Conservation (phyloP, 345 rosid genomes). For the Durio zibethinus region DNA sequence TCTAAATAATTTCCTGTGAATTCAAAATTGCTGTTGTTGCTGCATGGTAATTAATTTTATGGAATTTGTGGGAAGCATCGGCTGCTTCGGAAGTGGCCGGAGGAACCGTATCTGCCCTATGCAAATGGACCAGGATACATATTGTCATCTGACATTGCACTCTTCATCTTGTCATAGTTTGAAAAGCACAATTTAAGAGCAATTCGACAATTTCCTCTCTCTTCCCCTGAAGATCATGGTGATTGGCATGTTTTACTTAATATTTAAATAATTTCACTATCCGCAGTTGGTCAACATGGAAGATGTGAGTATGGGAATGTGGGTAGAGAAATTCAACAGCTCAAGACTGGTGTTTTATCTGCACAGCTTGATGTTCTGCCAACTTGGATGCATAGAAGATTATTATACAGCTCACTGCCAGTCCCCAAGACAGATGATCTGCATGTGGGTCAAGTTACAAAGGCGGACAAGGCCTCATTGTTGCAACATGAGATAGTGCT, state of each 20-base stretch:
- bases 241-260: neutral
- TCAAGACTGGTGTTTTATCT: constrained; percentile 53
- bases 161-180: constrained; percentile 64
- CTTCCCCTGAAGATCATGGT: neutral
- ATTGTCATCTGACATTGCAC: constrained; percentile 69
- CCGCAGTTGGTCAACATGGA: constrained; percentile 95
- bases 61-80: neutral
- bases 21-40: neutral
- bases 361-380: too few species aligned
- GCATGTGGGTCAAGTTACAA: too few species aligned
- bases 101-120: constrained; percentile 88
- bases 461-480: too few species aligned
- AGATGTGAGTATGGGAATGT: constrained; percentile 97
- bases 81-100: constrained; percentile 80
- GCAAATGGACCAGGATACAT: constrained; percentile 96
- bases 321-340: constrained; percentile 88
- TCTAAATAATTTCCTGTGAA: too few species aligned
- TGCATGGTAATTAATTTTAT: neutral
- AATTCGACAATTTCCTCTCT: constrained; percentile 15
- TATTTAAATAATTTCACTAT: neutral
- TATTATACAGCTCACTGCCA: too few species aligned
- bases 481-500: constrained; percentile 72
- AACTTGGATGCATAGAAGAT: too few species aligned
- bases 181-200: constrained; percentile 74
- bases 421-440: too few species aligned